phyloP scores from a whole-genome alignment of 1,139 yeast genomes.

The Blastobotrys indianensis region DNA sequence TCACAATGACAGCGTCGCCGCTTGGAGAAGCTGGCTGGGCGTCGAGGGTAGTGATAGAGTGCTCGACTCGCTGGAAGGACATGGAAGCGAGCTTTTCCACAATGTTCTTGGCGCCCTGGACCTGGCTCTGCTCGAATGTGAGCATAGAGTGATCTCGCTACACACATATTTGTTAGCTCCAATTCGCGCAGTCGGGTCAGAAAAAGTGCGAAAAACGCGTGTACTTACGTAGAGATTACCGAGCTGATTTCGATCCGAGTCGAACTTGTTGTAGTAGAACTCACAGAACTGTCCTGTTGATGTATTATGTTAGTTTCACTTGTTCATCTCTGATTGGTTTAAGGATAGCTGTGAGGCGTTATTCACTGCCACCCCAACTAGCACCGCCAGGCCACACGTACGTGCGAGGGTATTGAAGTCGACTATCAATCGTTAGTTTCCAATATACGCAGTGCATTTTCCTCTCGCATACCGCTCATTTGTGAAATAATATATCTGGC shows the following conservation, averaged over 20 bases:
- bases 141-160: constrained; percentile 93
- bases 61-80: constrained; percentile 89
- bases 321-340: too few species aligned
- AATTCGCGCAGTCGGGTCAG: not conserved
- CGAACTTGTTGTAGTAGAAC: constrained; percentile 94
- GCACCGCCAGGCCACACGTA: constrained; percentile 14
- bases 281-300: constrained; percentile 67
- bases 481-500: not conserved
- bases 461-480: not conserved
- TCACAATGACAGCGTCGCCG: constrained; percentile 83
- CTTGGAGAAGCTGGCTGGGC: constrained; percentile 96
- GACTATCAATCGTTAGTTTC: constrained; percentile 20
- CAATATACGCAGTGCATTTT: not conserved
- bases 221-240: constrained; percentile 74
- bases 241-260: constrained; percentile 83
- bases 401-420: constrained; percentile 32
- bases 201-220: not conserved
- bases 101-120: constrained; percentile 89
- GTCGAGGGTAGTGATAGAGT: constrained; percentile 88
- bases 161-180: not conserved
- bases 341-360: too few species aligned
- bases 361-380: too few species aligned
- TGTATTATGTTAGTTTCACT: constrained; percentile 4
- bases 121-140: constrained; percentile 90
- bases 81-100: constrained; percentile 83